Base-by-base conservation (phyloP, 106 monocot genomes). In the Apostasia ramifera region DNA sequence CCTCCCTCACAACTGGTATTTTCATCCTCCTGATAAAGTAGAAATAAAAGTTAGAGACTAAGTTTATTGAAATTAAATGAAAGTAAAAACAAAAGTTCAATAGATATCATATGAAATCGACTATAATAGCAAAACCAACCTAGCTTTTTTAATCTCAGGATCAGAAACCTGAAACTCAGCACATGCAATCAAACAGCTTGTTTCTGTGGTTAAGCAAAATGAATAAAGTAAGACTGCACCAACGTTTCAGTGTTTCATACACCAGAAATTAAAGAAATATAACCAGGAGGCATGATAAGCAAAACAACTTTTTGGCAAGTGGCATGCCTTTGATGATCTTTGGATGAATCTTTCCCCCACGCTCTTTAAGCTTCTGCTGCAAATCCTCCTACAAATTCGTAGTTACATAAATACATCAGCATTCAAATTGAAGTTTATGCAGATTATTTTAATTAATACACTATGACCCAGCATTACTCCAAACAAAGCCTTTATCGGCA, bases 1-100 rank as follows among this genome's bases (percentile, higher is more conserved):
- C 74, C 70, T 88, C 87, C 69, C 90, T 77, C 48, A 98, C 81
- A 70, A 98, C 72, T 2, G 98, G 87, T 66, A 98, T 45, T 57
- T 92, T 93, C 90, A 93, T 76, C 76, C 81, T 98, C 93, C 98
- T 98, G 78, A 39, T 37, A 83, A 63, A 76, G 50, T 56, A 48
- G 50, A 50, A 49, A 60, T 40, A 8, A 5, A 5, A 0, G 6
- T 62, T 59, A 60, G 53, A 53, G 3, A 73, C 26, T 26, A 52
- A 52, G 47, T 42, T 71, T 40, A 1, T 26, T 57, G 44, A 44
- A 56, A 56, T 1, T 57, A 43, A 7, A 45, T n/a, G 44, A 48
- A 8, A 6, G 0, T 46, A 70, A 51, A 49, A 56, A 26, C 11
- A 65, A 48, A 1, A 37, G n/a, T 63, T 47, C 37, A 0, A 47